phyloP scores from a whole-genome alignment of 176 grass and related monocot species.

The Chloris gayana region DNA sequence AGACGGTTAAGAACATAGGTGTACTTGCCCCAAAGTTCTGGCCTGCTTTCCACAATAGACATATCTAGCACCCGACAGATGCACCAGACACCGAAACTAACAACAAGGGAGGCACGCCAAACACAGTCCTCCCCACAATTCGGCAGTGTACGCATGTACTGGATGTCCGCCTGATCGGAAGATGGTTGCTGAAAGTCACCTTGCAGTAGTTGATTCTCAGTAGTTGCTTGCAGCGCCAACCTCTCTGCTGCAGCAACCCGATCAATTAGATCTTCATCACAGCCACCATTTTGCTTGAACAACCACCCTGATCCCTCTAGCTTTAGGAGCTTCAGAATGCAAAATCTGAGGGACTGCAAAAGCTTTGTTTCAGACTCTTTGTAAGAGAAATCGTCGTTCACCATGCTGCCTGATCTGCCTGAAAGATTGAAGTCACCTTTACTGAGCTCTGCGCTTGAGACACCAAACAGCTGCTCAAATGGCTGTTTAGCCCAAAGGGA shows the following conservation, averaged over 20 bases:
- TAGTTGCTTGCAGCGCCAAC: slow-evolving; percentile 44
- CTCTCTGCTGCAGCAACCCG: slow-evolving; percentile 68
- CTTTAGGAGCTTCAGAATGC: slow-evolving; percentile 76
- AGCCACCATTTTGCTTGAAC: slow-evolving; percentile 81
- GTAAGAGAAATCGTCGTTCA: slow-evolving; percentile 65
- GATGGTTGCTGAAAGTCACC: slow-evolving; percentile 37
- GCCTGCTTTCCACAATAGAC: slow-evolving; percentile 89
- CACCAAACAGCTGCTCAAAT: slow-evolving; percentile 81
- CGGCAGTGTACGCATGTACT: slow-evolving; percentile 43
- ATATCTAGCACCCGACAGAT: slow-evolving; percentile 74
- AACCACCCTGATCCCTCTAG: slow-evolving; percentile 87
- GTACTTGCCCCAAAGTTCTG: slow-evolving; percentile 99
- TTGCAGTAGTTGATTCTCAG: slow-evolving; percentile 37
- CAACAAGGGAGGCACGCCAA: slow-evolving; percentile 69
- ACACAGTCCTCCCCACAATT: slow-evolving; percentile 89
- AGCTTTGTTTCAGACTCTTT: slow-evolving; percentile 76
- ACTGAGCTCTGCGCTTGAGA: slow-evolving; percentile 52
- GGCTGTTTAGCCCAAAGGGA: slow-evolving; percentile 97
- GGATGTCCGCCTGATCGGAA: slow-evolving; percentile 36
- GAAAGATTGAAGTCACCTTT: slow-evolving; percentile 43
- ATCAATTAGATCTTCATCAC: slow-evolving; percentile 85
- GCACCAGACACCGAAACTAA: slow-evolving; percentile 98
- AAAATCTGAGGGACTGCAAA: slow-evolving; percentile 74
- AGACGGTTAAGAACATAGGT: slow-evolving; percentile 98
- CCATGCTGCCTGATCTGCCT: slow-evolving; percentile 45